A percentile compares a stretch with the other conserved stretches of the same genome.
phyloP scores from a whole-genome alignment of 202 grass and related monocot genomes.

The Cymbopogon flexuosus region DNA sequence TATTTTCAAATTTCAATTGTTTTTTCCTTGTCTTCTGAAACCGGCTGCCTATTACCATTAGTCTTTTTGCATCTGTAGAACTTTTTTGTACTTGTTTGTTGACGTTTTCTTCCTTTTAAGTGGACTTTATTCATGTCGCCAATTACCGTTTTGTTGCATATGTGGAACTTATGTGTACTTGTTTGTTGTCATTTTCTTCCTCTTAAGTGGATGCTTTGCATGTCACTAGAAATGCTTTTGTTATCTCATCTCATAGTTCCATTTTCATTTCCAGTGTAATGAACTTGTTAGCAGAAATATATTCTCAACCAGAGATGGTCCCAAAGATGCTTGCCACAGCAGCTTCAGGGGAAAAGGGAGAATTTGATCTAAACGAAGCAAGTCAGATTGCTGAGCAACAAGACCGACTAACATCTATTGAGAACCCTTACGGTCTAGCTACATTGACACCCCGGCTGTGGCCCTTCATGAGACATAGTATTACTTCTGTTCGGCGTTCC shows the following conservation, averaged over 20 bases:
- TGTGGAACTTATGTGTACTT: background rate
- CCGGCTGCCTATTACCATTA: background rate
- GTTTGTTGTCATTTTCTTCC: conserved; percentile 1
- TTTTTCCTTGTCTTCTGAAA: conserved; percentile 30
- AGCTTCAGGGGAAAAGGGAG: conserved; percentile 48
- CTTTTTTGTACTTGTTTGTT: background rate
- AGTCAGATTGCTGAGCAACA: conserved; percentile 50
- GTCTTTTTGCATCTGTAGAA: background rate
- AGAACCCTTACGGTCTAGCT: conserved; percentile 81
- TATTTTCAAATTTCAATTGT: background rate
- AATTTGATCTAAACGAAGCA: conserved; percentile 65
- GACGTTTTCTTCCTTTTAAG: conserved; percentile 17
- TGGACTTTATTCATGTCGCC: conserved; percentile 7
- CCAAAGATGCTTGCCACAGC: conserved; percentile 78
- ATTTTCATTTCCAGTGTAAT: conserved; percentile 75
- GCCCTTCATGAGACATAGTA: conserved; percentile 98
- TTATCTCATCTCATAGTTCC: conserved; percentile 17
- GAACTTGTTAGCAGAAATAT: conserved; percentile 99
- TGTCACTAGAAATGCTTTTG: conserved; percentile 13
- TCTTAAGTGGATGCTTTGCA: background rate
- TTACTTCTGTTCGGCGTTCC: conserved; percentile 86
- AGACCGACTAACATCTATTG: conserved; percentile 43
- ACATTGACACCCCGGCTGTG: conserved; percentile 71
- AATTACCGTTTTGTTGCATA: background rate
- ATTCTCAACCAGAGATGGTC: conserved; percentile 91